Conservation (phyloP, 2,329 filamentous ascomycete species). For the Cladosporium colombiae region DNA sequence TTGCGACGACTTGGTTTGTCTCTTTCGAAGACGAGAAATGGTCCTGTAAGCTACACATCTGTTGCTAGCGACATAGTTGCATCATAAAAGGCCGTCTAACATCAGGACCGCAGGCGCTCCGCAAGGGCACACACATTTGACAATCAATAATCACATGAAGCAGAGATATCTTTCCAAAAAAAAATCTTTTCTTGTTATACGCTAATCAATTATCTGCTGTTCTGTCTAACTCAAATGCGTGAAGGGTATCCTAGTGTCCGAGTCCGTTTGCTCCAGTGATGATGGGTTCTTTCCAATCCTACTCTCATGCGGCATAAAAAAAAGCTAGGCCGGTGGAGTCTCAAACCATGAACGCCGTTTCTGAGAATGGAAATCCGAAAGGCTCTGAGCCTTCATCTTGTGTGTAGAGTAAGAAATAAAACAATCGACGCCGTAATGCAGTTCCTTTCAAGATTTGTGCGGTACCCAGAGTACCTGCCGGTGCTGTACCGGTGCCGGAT, state of each 20-base stretch:
- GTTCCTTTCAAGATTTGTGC: neutral
- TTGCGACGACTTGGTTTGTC: too few species aligned
- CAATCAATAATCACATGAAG: neutral
- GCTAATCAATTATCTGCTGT: slow-evolving; percentile 3
- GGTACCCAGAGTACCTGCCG: neutral
- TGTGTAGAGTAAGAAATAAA: neutral
- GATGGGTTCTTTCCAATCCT: neutral
- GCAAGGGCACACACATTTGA: neutral
- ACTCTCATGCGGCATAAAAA: neutral
- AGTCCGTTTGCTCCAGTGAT: neutral
- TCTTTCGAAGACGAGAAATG: too few species aligned
- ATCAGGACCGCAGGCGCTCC: neutral
- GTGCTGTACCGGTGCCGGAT: neutral
- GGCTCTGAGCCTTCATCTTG: neutral
- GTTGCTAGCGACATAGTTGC: too few species aligned
- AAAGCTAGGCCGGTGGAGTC: neutral
- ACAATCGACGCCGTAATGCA: neutral
- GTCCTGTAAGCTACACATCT: too few species aligned
- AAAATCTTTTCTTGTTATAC: neutral
- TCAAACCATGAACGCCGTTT: neutral
- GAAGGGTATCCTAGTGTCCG: slow-evolving; percentile 3
- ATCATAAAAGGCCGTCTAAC: too few species aligned
- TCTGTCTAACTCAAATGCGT: neutral
- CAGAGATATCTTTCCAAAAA: neutral
- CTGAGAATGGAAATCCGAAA: neutral